Conservation (phyloP, 352 stramenopile genomes). For the Globisporangium acanthophoron region DNA sequence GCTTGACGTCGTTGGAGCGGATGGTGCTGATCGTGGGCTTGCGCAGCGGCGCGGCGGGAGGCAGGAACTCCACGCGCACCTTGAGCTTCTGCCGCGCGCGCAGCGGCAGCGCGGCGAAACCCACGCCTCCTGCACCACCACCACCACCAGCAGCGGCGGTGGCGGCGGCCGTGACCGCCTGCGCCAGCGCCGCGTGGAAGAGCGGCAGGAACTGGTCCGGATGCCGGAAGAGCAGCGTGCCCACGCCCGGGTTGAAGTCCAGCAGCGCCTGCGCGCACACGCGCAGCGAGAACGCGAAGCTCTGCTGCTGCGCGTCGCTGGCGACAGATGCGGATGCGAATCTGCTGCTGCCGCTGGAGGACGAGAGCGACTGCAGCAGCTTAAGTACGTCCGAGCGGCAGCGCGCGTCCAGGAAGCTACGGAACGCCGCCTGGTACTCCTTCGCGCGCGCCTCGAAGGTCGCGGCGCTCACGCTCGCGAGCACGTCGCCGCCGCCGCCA, state of each 20-base stretch:
- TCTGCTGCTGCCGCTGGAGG: neutral
- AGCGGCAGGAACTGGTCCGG: conserved; percentile 85
- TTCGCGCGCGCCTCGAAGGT: conserved; percentile 14
- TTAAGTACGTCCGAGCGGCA: conserved; percentile 6
- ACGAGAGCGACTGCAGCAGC: conserved; percentile 5
- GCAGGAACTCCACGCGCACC: conserved; percentile 90
- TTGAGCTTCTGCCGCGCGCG: conserved; percentile 48
- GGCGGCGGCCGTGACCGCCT: conserved; percentile 27
- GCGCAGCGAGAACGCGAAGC: conserved; percentile 42
- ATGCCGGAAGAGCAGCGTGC: conserved; percentile 84
- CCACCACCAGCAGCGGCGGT: neutral
- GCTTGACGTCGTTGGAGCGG: conserved; percentile 86
- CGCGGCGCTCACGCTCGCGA: conserved; percentile 14
- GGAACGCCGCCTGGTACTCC: conserved; percentile 16
- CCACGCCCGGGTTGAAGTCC: conserved; percentile 68
- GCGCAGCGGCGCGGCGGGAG: conserved; percentile 72
- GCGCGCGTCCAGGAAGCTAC: conserved; percentile 14
- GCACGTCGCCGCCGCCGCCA: conserved; percentile 5
- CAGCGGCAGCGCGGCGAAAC: conserved; percentile 21
- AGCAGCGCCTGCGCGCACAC: conserved; percentile 80
- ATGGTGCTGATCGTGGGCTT: conserved; percentile 89
- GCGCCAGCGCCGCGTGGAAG: conserved; percentile 77
- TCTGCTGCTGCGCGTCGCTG: conserved; percentile 20
- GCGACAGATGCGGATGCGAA: too few species aligned
- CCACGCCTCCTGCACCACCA: conserved; percentile 10